These are phyloP conservation scores for Sugiyamaella boreocaroliniensis DNA, from an alignment of 805 yeast genomes.

Conservation along the genomic window DNA sequence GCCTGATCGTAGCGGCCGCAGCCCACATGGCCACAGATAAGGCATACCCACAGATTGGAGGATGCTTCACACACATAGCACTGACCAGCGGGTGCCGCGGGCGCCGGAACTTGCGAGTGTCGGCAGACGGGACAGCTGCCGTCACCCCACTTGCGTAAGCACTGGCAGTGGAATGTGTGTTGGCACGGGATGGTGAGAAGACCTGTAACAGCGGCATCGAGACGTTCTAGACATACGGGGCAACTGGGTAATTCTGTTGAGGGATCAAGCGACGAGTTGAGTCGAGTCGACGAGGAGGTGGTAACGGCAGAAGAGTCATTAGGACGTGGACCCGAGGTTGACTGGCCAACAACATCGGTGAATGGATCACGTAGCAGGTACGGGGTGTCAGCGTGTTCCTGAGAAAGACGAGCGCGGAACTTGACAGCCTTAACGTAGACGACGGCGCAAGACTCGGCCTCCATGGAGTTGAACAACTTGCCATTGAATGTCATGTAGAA, in stretches of 20 bases:
- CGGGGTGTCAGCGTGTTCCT: slow-evolving; percentile 41
- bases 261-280: slow-evolving; percentile 10
- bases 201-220: slow-evolving; percentile 78
- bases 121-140: slow-evolving; percentile 89
- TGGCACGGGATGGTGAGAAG: slow-evolving; percentile 84
- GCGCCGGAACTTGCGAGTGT: slow-evolving; percentile 34
- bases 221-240: slow-evolving; percentile 84
- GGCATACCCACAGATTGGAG: slow-evolving; percentile 77
- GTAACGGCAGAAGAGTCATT: not conserved
- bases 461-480: slow-evolving; percentile 73
- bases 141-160: slow-evolving; percentile 82
- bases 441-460: slow-evolving; percentile 78
- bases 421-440: slow-evolving; percentile 58
- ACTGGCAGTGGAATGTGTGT: slow-evolving; percentile 87
- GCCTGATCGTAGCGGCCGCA: slow-evolving; percentile 83
- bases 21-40: slow-evolving; percentile 86
- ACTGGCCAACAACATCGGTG: slow-evolving; percentile 35
- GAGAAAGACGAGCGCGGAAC: slow-evolving; percentile 32
- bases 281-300: slow-evolving; percentile 3
- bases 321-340: no score
- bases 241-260: slow-evolving; percentile 76
- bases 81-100: slow-evolving; percentile 11
- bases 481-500: slow-evolving; percentile 69
- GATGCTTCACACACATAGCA: slow-evolving; percentile 45
- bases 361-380: slow-evolving; percentile 70